phyloP scores from a whole-genome alignment of 345 rosid species.

The Pelargonium nanum region DNA sequence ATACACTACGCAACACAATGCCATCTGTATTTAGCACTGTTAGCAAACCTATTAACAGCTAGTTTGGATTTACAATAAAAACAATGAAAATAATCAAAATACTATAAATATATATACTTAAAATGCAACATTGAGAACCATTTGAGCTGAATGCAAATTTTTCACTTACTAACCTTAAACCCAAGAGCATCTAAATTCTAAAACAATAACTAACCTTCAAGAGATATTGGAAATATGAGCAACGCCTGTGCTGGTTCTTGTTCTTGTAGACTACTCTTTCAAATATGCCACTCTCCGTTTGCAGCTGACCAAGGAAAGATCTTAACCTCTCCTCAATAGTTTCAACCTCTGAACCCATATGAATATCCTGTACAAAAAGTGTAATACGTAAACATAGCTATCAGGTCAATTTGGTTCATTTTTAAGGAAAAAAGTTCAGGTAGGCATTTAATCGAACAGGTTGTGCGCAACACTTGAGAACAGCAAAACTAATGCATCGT shows the following conservation, averaged over 20 bases:
- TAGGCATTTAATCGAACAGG: background rate
- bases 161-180: background rate
- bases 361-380: background rate
- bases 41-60: no score
- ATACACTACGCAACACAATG: background rate
- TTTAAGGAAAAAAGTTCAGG: background rate
- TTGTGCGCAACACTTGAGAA: background rate
- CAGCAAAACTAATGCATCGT: background rate
- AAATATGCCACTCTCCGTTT: constrained; percentile 44
- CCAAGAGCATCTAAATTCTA: background rate
- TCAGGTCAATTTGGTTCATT: background rate
- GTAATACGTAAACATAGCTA: background rate
- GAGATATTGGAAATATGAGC: constrained; percentile 78
- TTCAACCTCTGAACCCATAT: constrained; percentile 30
- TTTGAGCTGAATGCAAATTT: background rate
- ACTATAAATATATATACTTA: no score
- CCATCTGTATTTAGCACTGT: background rate
- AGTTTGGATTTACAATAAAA: background rate
- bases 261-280: constrained; percentile 81
- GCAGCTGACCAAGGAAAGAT: constrained; percentile 41
- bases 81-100: no score
- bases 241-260: constrained; percentile 88
- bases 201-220: constrained; percentile 42
- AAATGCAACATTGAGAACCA: no score
- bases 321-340: constrained; percentile 45